phyloP scores from a whole-genome alignment of 257 asterid species.

The Nicotiana benthamiana region DNA sequence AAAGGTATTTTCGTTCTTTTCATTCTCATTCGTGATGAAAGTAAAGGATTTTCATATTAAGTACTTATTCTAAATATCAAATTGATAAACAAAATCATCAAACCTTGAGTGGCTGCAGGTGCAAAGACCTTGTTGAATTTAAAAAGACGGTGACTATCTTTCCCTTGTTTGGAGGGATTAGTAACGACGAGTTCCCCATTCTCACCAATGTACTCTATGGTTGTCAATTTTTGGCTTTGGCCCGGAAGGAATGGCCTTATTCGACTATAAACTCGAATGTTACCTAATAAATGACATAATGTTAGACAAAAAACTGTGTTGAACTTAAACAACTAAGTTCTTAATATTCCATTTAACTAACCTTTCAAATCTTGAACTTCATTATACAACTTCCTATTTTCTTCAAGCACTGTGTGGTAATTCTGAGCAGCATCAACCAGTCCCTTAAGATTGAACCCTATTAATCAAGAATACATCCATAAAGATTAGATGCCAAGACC shows the following conservation, averaged over 20 bases:
- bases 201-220: conserved; percentile 80
- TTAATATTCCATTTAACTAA: conserved; percentile 17
- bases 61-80: not conserved
- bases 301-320: conserved; percentile 2
- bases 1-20: not conserved
- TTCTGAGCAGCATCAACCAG: conserved; percentile 82
- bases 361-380: conserved; percentile 99
- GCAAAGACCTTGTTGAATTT: conserved; percentile 84
- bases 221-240: conserved; percentile 59
- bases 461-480: not conserved
- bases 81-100: conserved; percentile 6
- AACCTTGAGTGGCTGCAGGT: conserved; percentile 85
- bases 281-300: conserved; percentile 39
- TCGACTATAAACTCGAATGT: conserved; percentile 88
- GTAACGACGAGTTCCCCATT: conserved; percentile 81
- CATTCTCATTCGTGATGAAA: not conserved
- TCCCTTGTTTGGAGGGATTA: conserved; percentile 84
- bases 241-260: conserved; percentile 82
- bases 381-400: conserved; percentile 81
- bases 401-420: conserved; percentile 72
- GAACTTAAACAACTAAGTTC: not conserved
- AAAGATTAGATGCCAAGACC: conserved; percentile 3
- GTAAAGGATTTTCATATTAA: not conserved
- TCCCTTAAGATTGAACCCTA: conserved; percentile 69
- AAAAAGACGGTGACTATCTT: conserved; percentile 79